Percentiles rank a stretch among this genome's conserved stretches.
Conservation (phyloP, 2,329 filamentous ascomycete genomes). For the Nannizziopsis arthrosporioides region DNA sequence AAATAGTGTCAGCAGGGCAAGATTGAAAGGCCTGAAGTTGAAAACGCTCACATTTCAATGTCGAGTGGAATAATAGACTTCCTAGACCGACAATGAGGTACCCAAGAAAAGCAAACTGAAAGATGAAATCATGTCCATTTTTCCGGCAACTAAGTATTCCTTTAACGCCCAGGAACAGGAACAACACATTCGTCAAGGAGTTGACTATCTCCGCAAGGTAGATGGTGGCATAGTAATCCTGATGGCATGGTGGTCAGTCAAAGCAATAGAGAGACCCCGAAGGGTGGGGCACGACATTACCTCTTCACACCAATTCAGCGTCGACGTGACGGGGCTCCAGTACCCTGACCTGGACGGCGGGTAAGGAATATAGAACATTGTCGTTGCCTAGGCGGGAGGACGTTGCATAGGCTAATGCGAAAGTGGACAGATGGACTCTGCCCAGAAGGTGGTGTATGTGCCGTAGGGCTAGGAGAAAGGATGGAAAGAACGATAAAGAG, state of each 20-base stretch:
- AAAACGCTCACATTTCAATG: constrained; percentile 44
- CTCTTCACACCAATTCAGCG: constrained; percentile 72
- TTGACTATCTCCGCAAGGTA: constrained; percentile 71
- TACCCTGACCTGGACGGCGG: constrained; percentile 44
- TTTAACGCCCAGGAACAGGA: constrained; percentile 64
- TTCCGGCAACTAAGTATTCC: constrained; percentile 62
- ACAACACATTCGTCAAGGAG: constrained; percentile 70
- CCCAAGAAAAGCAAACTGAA: constrained; percentile 54
- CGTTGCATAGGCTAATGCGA: background rate
- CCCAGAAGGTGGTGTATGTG: too few species aligned
- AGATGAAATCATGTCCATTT: constrained; percentile 64
- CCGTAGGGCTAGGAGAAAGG: background rate
- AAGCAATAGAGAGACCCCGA: background rate
- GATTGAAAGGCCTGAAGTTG: background rate
- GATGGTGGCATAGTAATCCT: constrained; percentile 64
- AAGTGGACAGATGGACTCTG: background rate
- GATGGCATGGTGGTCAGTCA: background rate
- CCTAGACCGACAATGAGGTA: constrained; percentile 51
- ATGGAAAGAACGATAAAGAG: background rate
- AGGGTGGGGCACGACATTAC: constrained; percentile 30
- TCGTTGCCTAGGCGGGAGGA: background rate
- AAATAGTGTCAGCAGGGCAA: background rate
- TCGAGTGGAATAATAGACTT: constrained; percentile 53
- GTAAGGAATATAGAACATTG: constrained; percentile 22
- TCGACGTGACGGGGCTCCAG: constrained; percentile 61